A percentile compares a stretch with the other conserved stretches of the same genome.
Conservation (phyloP, 164 flowering plant species). For the Stephania cephalantha region DNA sequence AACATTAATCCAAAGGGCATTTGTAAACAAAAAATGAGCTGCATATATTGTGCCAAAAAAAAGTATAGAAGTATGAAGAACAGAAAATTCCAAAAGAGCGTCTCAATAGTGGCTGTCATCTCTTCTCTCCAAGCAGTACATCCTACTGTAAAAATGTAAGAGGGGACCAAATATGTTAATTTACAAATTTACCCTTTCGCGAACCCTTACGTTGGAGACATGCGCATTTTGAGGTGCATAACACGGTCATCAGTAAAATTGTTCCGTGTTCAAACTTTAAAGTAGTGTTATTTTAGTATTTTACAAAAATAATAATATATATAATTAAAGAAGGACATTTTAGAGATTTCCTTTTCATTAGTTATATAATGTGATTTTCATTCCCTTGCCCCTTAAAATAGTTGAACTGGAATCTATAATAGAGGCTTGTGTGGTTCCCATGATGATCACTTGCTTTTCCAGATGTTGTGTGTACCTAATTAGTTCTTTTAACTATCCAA, state of each 20-base stretch:
- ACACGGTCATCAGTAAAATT: too few species aligned
- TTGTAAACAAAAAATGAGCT: conserved; percentile 1
- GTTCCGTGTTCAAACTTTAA: too few species aligned
- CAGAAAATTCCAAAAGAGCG: conserved; percentile 31
- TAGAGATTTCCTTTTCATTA: not conserved
- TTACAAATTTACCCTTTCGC: not conserved
- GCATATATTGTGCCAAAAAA: conserved; percentile 14
- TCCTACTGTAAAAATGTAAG: conserved; percentile 9
- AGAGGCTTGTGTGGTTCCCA: conserved; percentile 17
- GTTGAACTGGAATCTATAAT: conserved; percentile 24
- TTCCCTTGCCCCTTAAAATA: not conserved
- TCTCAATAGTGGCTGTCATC: conserved; percentile 18
- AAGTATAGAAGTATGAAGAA: conserved; percentile 12
- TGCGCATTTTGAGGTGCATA: too few species aligned
- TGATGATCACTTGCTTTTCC: conserved; percentile 13
- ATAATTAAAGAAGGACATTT: too few species aligned
- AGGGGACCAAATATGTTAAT: conserved; percentile 26
- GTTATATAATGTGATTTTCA: not conserved
- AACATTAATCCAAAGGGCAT: conserved; percentile 8
- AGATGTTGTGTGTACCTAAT: not conserved
- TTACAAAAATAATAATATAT: too few species aligned
- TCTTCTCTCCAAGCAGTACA: conserved; percentile 17
- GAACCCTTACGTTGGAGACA: not conserved
- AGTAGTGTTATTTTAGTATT: too few species aligned
- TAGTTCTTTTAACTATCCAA: conserved; percentile 12